phyloP scores from a whole-genome alignment of 2,329 filamentous ascomycete species.

The Aureobasidium lini region DNA sequence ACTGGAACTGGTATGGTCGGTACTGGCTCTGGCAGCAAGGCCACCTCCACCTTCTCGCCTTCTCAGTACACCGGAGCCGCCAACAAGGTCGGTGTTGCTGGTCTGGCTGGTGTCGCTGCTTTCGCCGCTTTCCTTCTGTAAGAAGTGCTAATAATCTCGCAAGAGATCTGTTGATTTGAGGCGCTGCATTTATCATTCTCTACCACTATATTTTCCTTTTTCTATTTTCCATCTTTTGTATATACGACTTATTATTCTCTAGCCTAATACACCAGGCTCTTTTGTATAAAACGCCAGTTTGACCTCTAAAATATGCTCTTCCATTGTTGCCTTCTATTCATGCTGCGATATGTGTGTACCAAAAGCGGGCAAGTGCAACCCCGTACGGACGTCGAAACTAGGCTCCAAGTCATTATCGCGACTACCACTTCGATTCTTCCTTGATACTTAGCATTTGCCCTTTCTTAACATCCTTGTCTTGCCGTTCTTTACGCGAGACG shows the following conservation, averaged over 20 bases:
- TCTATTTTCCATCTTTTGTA: conserved; percentile 1
- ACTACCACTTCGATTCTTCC: no score
- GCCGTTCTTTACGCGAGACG: no score
- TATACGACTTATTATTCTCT: conserved; percentile 1
- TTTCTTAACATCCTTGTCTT: no score
- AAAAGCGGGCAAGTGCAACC: neutral
- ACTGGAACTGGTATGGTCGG: neutral
- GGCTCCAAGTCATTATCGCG: no score
- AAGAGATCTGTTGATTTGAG: conserved; percentile 1
- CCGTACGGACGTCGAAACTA: no score
- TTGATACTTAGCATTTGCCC: no score
- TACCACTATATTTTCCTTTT: neutral
- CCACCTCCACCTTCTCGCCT: conserved; percentile 3
- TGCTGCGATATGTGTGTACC: no score
- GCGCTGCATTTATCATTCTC: neutral
- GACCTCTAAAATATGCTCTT: neutral
- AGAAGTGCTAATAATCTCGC: neutral
- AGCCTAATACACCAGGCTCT: neutral
- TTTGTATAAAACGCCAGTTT: neutral
- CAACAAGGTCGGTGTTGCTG: conserved; percentile 9
- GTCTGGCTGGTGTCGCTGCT: conserved; percentile 10
- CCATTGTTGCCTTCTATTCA: neutral
- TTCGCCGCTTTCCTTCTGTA: conserved; percentile 13
- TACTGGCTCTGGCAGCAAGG: conserved; percentile 4
- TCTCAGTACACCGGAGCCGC: conserved; percentile 12